Evolutionary conservation across 352 stramenopile species (phyloP).

Genomic region (Phytophthora ramorum): DNA sequence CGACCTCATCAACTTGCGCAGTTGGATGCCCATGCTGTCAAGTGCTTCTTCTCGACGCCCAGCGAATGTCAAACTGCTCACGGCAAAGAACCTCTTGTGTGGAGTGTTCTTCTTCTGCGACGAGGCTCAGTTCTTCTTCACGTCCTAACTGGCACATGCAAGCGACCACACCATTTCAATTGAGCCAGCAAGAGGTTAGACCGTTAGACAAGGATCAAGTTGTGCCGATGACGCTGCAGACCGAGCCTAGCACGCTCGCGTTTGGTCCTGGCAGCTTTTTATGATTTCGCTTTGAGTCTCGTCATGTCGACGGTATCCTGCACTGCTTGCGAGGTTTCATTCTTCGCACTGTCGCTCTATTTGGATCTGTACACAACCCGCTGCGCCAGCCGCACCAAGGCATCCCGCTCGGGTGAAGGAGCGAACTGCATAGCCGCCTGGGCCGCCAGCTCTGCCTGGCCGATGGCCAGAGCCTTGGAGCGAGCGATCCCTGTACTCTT

Average conservation of each 20-base stretch:
- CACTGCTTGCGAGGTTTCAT: conserved; percentile 13
- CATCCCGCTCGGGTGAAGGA: conserved; percentile 83
- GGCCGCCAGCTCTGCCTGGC: conserved; percentile 96
- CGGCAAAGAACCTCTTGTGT: background rate
- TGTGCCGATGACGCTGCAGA: background rate
- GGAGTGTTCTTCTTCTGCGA: conserved; percentile 33
- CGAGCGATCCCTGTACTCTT: conserved; percentile 92
- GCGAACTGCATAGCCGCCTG: conserved; percentile 91
- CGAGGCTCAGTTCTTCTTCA: conserved; percentile 18
- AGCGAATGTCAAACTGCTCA: conserved; percentile 17
- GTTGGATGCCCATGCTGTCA: conserved; percentile 53
- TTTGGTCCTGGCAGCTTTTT: conserved; percentile 24
- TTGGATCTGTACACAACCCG: conserved; percentile 90
- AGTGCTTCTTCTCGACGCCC: background rate
- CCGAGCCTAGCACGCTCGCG: background rate
- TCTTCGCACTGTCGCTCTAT: conserved; percentile 56
- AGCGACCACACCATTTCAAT: conserved; percentile 1
- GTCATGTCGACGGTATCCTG: conserved; percentile 11
- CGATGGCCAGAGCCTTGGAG: conserved; percentile 95
- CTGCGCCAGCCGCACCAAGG: conserved; percentile 87
- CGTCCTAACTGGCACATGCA: conserved; percentile 33
- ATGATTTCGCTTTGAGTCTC: conserved; percentile 30
- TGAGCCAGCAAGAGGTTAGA: conserved; percentile 1
- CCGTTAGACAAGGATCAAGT: background rate
- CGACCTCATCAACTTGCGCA: conserved; percentile 65